A percentile compares a stretch with the other conserved stretches of the same genome.
Conservation (phyloP, 1,284 basidiomycete genomes). For the Marasmius oreades region DNA sequence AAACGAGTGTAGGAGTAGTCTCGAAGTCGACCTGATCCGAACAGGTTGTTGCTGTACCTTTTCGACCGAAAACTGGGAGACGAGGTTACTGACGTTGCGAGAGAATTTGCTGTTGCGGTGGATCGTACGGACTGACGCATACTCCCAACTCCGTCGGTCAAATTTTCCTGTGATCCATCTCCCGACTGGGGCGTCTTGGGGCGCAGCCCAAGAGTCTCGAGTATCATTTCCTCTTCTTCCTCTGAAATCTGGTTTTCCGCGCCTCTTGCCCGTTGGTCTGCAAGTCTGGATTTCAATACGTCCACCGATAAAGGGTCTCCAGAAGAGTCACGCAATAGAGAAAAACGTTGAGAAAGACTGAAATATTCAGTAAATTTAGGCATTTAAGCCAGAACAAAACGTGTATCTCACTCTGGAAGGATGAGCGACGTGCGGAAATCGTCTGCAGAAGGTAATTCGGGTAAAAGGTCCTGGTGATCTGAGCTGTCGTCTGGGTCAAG, state of each 20-base stretch:
- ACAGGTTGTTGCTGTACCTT: constrained; percentile 80
- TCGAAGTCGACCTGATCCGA: constrained; percentile 71
- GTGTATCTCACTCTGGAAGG: constrained; percentile 66
- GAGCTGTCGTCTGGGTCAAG: constrained; percentile 6
- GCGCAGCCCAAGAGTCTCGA: constrained; percentile 67
- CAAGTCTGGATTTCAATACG: constrained; percentile 61
- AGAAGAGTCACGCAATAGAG: constrained; percentile 63
- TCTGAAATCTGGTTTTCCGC: constrained; percentile 65
- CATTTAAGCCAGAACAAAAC: constrained; percentile 14
- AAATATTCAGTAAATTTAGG: constrained; percentile 12
- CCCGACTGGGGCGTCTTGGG: constrained; percentile 32
- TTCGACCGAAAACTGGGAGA: constrained; percentile 42
- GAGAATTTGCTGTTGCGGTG: constrained; percentile 37
- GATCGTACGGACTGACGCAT: constrained; percentile 42
- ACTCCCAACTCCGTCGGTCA: constrained; percentile 33
- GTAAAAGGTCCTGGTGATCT: constrained; percentile 32
- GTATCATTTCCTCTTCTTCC: constrained; percentile 79
- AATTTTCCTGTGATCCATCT: constrained; percentile 34
- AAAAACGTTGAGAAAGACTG: constrained; percentile 78
- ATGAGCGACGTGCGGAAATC: constrained; percentile 82
- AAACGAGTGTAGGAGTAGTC: constrained; percentile 69
- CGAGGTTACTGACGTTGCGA: constrained; percentile 44
- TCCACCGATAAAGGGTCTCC: constrained; percentile 63
- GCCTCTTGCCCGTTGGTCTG: constrained; percentile 70
- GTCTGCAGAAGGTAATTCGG: constrained; percentile 59